Percentiles rank a stretch among this genome's conserved stretches.
Evolutionary conservation across 2,329 filamentous ascomycete genomes (phyloP).

Genomic region (Colletotrichum trifolii): DNA sequence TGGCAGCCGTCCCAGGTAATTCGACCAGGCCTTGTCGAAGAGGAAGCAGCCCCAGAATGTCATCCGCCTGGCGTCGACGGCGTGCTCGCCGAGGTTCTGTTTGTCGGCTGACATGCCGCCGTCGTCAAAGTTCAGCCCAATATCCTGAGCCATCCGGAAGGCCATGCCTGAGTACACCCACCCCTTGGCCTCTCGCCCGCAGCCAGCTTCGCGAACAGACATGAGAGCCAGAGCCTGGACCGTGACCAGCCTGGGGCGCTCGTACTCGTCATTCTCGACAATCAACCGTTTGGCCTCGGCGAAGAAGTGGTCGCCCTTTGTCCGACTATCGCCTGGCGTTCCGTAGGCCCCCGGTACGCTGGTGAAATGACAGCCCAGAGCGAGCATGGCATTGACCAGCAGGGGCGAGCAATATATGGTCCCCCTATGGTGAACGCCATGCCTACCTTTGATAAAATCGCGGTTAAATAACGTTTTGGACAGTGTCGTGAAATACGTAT

Average conservation of each 20-base stretch:
- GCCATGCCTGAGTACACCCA: slow-evolving; percentile 99
- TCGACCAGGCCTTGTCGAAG: slow-evolving; percentile 99
- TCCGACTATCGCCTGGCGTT: slow-evolving; percentile 78
- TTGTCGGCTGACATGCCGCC: slow-evolving; percentile 70
- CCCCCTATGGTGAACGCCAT: slow-evolving; percentile 59
- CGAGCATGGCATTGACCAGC: slow-evolving; percentile 93
- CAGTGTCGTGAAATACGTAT: slow-evolving; percentile 92
- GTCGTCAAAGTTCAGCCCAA: slow-evolving; percentile 89
- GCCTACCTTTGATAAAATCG: slow-evolving; percentile 81
- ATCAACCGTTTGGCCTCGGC: slow-evolving; percentile 91
- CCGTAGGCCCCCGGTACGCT: slow-evolving; percentile 78
- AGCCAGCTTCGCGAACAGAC: slow-evolving; percentile 96
- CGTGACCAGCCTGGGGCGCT: slow-evolving; percentile 86
- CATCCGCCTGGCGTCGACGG: slow-evolving; percentile 88
- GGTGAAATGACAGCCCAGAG: slow-evolving; percentile 93
- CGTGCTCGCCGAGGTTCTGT: slow-evolving; percentile 76
- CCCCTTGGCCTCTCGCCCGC: slow-evolving; percentile 91
- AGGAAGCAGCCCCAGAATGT: slow-evolving; percentile 98
- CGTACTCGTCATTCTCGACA: slow-evolving; percentile 91
- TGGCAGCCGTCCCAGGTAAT: slow-evolving; percentile 91
- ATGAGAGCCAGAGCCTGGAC: slow-evolving; percentile 95
- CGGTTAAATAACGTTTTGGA: slow-evolving; percentile 88
- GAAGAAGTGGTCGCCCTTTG: slow-evolving; percentile 96
- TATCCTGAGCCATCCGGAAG: slow-evolving; percentile 95
- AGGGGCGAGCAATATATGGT: slow-evolving; percentile 88